Base-by-base conservation (phyloP, 139 green algal genomes). In the Chlamydomonas eustigma region DNA sequence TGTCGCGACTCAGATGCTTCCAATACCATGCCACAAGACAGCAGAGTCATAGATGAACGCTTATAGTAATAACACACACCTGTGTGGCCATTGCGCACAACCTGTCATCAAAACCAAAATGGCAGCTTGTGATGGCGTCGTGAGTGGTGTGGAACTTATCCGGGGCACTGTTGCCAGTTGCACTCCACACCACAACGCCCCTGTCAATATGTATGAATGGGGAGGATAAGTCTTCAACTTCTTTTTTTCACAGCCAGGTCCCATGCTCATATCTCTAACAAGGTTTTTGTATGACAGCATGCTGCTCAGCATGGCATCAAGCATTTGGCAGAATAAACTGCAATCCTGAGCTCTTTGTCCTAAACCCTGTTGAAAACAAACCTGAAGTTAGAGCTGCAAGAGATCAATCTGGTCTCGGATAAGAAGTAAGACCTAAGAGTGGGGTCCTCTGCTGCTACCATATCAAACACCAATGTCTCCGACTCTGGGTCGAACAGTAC, bases 61-160 rank as follows among this genome's bases (percentile, higher is more conserved):
- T 37, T 12, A 30, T 28, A 71, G n/a, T 37, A 18, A 44, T 35
- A 33, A 37, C 12, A n/a, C 44, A 25, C 35, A 78, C 79, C 79
- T 85, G 80, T 5, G 81, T 86, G 37, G 77, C 81, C 77, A 86
- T 77, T 2, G 72, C 81, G 44, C 80, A 50, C n/a, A 86, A 37
- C 2, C 81, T 70, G 71, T 86, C 81, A 64, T 86, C 81, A 24
- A 63, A 8, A 3, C 52, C 65, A 39, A 86, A 86, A 78, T 83
- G 74, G 69, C 74, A 82, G n/a, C 36, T 73, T 37, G 81, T 86
- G 78, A 86, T 86, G 70, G 81, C 81, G 64, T 86, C 81, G 38
- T 86, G 81, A 18, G 81, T 86, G 77, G 81, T 86, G 74, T 86
- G 81, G 74, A 83, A 83, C 81, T 83, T 86, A 78, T 86, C 81